Evolutionary conservation across 495 filamentous ascomycete genomes (phyloP).

Genomic region (Chaetomium tenue): DNA sequence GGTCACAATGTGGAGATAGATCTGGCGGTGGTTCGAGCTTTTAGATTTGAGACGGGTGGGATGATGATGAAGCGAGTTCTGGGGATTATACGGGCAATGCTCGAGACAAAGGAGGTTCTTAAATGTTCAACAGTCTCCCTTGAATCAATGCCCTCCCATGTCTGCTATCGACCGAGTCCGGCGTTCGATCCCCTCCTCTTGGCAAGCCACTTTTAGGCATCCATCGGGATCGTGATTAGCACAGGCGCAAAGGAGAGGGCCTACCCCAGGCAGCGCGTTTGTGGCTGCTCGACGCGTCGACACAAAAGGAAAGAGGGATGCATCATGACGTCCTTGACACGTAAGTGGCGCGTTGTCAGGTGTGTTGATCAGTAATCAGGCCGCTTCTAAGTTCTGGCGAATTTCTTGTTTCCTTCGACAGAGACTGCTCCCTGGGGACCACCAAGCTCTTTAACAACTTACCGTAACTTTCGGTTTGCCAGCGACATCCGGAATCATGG

Average conservation of each 20-base stretch:
- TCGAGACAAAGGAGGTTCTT: not conserved
- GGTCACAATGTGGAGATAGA: too few relatives aligned
- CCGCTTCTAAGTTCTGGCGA: not conserved
- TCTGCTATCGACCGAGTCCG: too few relatives aligned
- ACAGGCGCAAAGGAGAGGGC: not conserved
- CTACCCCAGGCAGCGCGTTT: not conserved
- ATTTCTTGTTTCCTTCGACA: too few relatives aligned
- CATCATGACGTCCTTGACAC: not conserved
- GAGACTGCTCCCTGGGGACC: too few relatives aligned
- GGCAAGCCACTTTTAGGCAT: not conserved
- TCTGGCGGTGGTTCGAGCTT: too few relatives aligned
- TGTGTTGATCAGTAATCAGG: slow-evolving; percentile 14
- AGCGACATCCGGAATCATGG: too few relatives aligned
- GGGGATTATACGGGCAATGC: not conserved
- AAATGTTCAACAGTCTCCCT: too few relatives aligned
- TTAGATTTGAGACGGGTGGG: not conserved
- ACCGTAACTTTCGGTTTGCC: too few relatives aligned
- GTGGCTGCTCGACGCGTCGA: not conserved
- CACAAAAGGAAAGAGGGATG: not conserved
- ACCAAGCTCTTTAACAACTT: too few relatives aligned
- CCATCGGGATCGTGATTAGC: not conserved
- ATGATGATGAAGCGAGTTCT: not conserved
- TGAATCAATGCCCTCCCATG: too few relatives aligned
- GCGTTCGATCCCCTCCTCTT: not conserved
- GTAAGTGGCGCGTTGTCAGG: slow-evolving; percentile 15